Percentiles rank a stretch among this genome's conserved stretches.
Conservation (phyloP, 2,329 filamentous ascomycete species). For the Xylariaceae sp. region DNA sequence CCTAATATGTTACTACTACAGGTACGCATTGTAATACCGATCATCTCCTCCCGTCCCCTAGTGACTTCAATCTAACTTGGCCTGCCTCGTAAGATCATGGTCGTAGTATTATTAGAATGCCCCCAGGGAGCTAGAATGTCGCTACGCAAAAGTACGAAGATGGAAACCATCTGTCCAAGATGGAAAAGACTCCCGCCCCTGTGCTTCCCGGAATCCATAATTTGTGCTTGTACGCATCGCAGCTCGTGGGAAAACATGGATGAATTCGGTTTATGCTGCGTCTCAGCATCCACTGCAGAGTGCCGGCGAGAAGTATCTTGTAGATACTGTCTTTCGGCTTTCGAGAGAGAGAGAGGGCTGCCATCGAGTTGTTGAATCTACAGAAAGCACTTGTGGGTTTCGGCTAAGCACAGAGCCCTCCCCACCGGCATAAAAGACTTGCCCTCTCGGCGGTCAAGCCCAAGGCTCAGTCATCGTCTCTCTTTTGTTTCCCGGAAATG, state of each 20-base stretch:
- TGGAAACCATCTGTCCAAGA: constrained; percentile 19
- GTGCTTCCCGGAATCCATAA: constrained; percentile 34
- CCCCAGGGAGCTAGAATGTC: background rate
- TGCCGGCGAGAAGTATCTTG: constrained; percentile 24
- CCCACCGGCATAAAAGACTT: constrained; percentile 26
- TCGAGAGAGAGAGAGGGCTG: constrained; percentile 30
- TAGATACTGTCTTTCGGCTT: constrained; percentile 23
- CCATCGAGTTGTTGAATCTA: constrained; percentile 22
- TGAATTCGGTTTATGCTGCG: constrained; percentile 38
- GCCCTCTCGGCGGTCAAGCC: constrained; percentile 32
- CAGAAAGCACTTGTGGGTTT: constrained; percentile 25
- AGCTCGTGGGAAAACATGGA: constrained; percentile 36
- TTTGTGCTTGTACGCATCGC: constrained; percentile 38
- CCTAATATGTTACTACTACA: background rate
- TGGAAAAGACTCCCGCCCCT: constrained; percentile 31
- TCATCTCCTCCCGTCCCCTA: background rate
- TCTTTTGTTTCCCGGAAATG: constrained; percentile 23
- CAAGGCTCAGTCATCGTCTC: constrained; percentile 22
- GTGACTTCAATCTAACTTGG: background rate
- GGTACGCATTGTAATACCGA: background rate
- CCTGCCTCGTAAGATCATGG: background rate
- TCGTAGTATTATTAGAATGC: background rate
- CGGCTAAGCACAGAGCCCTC: constrained; percentile 37
- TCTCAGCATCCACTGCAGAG: constrained; percentile 33
- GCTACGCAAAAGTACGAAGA: constrained; percentile 6